Evolutionary conservation across 371 early-diverging fungal genomes (phyloP).

Genomic region (Mucor circinelloides): DNA sequence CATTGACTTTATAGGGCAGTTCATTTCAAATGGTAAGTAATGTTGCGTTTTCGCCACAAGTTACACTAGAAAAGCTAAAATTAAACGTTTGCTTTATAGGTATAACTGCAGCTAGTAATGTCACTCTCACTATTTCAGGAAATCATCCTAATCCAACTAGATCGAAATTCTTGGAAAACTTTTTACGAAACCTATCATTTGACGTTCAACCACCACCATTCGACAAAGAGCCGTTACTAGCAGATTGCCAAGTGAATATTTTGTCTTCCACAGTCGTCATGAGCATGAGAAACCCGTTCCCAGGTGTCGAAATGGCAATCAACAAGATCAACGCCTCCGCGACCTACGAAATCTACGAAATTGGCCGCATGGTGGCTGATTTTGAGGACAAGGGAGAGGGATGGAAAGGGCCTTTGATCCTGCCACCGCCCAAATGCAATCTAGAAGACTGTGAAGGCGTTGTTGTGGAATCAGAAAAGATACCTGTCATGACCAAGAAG

Average conservation of each 20-base stretch:
- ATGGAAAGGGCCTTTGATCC: constrained; percentile 25
- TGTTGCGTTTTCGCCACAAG: constrained; percentile 1
- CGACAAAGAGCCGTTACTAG: constrained; percentile 33
- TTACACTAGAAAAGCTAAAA: not conserved
- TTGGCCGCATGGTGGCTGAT: constrained; percentile 40
- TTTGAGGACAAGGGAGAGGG: constrained; percentile 35
- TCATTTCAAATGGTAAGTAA: constrained; percentile 36
- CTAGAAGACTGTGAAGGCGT: constrained; percentile 20
- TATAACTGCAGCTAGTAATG: constrained; percentile 13
- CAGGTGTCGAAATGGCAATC: constrained; percentile 35
- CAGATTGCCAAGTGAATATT: constrained; percentile 44
- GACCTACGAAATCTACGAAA: constrained; percentile 26
- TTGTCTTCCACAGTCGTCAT: constrained; percentile 46
- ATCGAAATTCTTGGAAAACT: constrained; percentile 22
- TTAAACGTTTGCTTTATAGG: constrained; percentile 5
- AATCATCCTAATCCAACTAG: constrained; percentile 38
- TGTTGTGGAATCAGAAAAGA: constrained; percentile 37
- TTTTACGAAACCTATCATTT: constrained; percentile 37
- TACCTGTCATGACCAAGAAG: constrained; percentile 43
- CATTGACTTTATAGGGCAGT: constrained; percentile 40
- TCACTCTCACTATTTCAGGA: constrained; percentile 43
- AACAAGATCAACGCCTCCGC: constrained; percentile 45
- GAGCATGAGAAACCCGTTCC: constrained; percentile 48
- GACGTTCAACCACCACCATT: constrained; percentile 36
- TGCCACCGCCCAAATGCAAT: constrained; percentile 26